Evolutionary conservation across 768 basidiomycete species (phyloP).

Genomic region (Mycena rebaudengoi): DNA sequence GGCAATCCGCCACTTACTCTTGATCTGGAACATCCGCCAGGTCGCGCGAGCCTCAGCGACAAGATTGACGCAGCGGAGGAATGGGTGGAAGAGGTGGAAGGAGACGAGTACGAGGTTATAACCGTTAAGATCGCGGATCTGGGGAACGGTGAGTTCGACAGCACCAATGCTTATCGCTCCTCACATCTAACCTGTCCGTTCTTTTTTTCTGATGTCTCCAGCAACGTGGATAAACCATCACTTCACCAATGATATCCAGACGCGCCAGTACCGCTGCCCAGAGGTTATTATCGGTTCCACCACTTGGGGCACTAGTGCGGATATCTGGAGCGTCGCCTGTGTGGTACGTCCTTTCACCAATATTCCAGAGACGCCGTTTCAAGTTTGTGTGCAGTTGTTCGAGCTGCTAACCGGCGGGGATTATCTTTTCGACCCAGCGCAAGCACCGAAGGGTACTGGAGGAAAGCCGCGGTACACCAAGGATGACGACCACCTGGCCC

Average conservation of each 20-base stretch:
- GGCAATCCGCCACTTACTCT: background rate
- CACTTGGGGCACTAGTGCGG: slow-evolving; percentile 92
- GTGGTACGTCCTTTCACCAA: slow-evolving; percentile 68
- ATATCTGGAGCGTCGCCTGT: slow-evolving; percentile 96
- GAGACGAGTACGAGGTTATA: slow-evolving; percentile 65
- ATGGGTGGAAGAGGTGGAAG: slow-evolving; percentile 24
- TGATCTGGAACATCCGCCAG: background rate
- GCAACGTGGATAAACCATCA: slow-evolving; percentile 94
- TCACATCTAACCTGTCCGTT: background rate
- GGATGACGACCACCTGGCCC: slow-evolving; percentile 96
- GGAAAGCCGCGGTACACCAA: slow-evolving; percentile 87
- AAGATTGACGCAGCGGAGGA: slow-evolving; percentile 18
- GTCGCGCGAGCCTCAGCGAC: background rate
- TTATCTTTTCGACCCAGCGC: slow-evolving; percentile 97
- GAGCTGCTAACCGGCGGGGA: slow-evolving; percentile 96
- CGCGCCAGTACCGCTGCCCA: slow-evolving; percentile 95
- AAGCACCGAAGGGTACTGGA: slow-evolving; percentile 47
- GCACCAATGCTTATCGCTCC: background rate
- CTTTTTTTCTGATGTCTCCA: slow-evolving; percentile 33
- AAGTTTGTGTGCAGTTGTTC: slow-evolving; percentile 67
- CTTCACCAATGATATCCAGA: slow-evolving; percentile 99
- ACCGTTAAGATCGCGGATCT: slow-evolving; percentile 99
- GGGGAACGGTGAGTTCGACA: slow-evolving; percentile 77
- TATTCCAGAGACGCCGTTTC: background rate
- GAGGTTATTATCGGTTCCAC: slow-evolving; percentile 95